Evolutionary conservation across 345 rosid genomes (phyloP).

Genomic region (Lepidium didymum): DNA sequence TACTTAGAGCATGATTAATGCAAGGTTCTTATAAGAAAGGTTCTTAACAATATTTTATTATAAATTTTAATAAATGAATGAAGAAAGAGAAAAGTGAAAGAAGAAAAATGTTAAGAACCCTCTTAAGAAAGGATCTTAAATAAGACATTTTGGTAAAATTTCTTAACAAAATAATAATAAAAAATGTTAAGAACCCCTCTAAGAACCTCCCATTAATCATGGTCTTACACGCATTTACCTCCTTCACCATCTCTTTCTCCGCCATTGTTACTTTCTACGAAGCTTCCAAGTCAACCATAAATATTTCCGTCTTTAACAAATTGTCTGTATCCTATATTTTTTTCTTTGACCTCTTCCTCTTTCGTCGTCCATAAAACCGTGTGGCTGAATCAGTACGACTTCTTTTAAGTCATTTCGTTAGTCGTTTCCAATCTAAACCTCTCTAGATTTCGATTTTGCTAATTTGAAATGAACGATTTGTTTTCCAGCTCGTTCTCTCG

Average conservation of each 20-base stretch:
- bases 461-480: slow-evolving; percentile 55
- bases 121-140: no score
- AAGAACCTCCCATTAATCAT: no score
- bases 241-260: slow-evolving; percentile 1
- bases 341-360: slow-evolving; percentile 15
- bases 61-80: no score
- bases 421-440: slow-evolving; percentile 11
- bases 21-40: no score
- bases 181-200: no score
- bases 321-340: no score
- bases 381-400: slow-evolving; percentile 17
- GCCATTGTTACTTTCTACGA: slow-evolving; percentile 9
- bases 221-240: neutral
- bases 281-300: slow-evolving; percentile 22
- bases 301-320: neutral
- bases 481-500: slow-evolving; percentile 75
- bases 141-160: no score
- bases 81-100: no score
- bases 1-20: no score
- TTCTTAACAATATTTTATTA: no score
- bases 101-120: no score
- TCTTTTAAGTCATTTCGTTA: neutral
- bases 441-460: neutral
- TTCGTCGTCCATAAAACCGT: slow-evolving; percentile 1
- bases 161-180: no score